These are phyloP conservation scores for Gossypium mustelinum DNA, from an alignment of 345 rosid species.

Conservation along the genomic window DNA sequence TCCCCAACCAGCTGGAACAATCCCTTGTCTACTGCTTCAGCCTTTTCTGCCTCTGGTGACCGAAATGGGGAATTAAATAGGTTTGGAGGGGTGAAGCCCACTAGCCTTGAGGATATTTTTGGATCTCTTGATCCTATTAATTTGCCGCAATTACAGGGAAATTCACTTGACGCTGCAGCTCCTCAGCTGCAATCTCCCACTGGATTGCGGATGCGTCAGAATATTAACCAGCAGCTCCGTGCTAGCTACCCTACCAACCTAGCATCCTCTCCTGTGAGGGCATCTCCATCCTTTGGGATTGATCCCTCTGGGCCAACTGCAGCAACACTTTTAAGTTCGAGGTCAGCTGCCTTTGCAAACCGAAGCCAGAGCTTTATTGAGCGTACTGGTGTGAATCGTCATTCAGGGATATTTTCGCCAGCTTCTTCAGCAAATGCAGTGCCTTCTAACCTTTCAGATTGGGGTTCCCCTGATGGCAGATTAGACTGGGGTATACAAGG, in stretches of 20 bases:
- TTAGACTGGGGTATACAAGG: slow-evolving; percentile 78
- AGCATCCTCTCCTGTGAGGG: slow-evolving; percentile 52
- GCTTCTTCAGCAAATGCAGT: slow-evolving; percentile 28
- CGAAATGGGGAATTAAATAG: slow-evolving; percentile 43
- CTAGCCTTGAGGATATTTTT: slow-evolving; percentile 62
- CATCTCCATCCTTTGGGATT: slow-evolving; percentile 37
- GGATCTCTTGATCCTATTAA: slow-evolving; percentile 40
- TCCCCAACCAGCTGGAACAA: slow-evolving; percentile 67
- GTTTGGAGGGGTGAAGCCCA: slow-evolving; percentile 56
- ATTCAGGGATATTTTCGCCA: slow-evolving; percentile 34
- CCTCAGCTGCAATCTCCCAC: slow-evolving; percentile 39
- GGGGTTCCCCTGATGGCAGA: slow-evolving; percentile 88
- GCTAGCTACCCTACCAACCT: slow-evolving; percentile 44
- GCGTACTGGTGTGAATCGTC: slow-evolving; percentile 42
- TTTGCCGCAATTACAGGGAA: slow-evolving; percentile 42
- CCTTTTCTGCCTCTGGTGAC: slow-evolving; percentile 41
- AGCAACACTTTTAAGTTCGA: slow-evolving; percentile 49
- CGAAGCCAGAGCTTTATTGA: slow-evolving; percentile 80
- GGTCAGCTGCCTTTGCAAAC: slow-evolving; percentile 63
- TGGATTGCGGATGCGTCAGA: slow-evolving; percentile 44
- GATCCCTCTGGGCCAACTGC: slow-evolving; percentile 39
- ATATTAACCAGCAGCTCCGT: slow-evolving; percentile 47
- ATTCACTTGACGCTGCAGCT: slow-evolving; percentile 35
- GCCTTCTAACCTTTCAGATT: slow-evolving; percentile 42
- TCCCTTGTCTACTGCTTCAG: slow-evolving; percentile 30